These are phyloP conservation scores for Eucommia ulmoides DNA, from an alignment of 257 asterid species.

Conservation along the genomic window DNA sequence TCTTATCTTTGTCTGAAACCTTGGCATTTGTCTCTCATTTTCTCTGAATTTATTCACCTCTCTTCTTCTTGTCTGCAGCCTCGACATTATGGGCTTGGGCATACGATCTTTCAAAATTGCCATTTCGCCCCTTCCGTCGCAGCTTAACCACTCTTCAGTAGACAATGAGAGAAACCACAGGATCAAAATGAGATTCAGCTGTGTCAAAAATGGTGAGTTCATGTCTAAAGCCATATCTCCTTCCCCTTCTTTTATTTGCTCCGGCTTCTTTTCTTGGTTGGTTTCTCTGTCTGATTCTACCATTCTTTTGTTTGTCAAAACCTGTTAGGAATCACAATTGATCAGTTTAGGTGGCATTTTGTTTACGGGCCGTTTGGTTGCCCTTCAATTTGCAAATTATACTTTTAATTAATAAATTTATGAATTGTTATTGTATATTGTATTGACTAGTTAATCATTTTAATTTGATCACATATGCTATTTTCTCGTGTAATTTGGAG, in stretches of 20 bases:
- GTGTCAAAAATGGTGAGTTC: not conserved
- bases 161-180: conserved; percentile 5
- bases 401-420: too few species aligned
- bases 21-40: conserved; percentile 4
- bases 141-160: conserved; percentile 6
- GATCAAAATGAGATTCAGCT: not conserved
- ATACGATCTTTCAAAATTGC: not conserved
- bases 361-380: too few species aligned
- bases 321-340: not conserved
- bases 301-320: too few species aligned
- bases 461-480: too few species aligned
- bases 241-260: not conserved
- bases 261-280: not conserved
- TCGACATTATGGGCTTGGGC: not conserved
- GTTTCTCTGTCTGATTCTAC: not conserved
- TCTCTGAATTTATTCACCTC: conserved; percentile 7
- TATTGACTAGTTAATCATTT: too few species aligned
- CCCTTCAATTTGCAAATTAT: too few species aligned
- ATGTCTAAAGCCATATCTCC: not conserved
- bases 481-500: too few species aligned
- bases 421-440: too few species aligned
- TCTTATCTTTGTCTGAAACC: conserved; percentile 12
- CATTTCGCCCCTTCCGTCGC: conserved; percentile 1
- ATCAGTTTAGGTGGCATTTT: too few species aligned
- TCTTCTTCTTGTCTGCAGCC: not conserved